A percentile compares a stretch with the other conserved stretches of the same genome.
phyloP scores from a whole-genome alignment of 2,329 filamentous ascomycete species.

The Coleophoma eucalyptorum region DNA sequence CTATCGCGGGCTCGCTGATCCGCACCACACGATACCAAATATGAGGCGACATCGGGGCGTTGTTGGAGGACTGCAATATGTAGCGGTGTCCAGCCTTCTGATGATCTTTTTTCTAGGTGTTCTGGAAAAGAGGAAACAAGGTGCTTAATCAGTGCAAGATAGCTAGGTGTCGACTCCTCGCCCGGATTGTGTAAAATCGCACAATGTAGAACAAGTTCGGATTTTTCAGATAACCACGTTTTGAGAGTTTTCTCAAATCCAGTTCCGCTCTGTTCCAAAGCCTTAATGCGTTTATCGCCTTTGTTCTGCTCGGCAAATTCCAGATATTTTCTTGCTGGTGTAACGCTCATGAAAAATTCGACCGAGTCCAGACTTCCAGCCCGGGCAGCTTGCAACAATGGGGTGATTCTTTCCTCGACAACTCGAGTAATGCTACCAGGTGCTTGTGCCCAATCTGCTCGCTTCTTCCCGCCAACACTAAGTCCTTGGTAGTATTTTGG shows the following conservation, averaged over 20 bases:
- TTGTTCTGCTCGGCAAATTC: slow-evolving; percentile 63
- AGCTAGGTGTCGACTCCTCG: slow-evolving; percentile 24
- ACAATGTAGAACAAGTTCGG: slow-evolving; percentile 63
- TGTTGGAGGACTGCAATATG: slow-evolving; percentile 59
- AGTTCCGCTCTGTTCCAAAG: slow-evolving; percentile 53
- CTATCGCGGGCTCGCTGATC: slow-evolving; percentile 63
- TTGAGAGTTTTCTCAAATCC: slow-evolving; percentile 61
- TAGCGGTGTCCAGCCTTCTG: slow-evolving; percentile 61
- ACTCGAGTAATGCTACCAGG: slow-evolving; percentile 48
- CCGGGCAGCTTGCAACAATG: slow-evolving; percentile 55
- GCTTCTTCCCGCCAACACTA: slow-evolving; percentile 71
- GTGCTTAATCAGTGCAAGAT: slow-evolving; percentile 58
- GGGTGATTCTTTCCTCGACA: slow-evolving; percentile 45
- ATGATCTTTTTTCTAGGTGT: slow-evolving; percentile 57
- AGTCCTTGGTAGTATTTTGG: slow-evolving; percentile 74
- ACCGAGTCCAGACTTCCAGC: slow-evolving; percentile 60
- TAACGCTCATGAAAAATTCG: slow-evolving; percentile 74
- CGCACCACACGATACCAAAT: slow-evolving; percentile 64
- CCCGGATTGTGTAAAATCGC: slow-evolving; percentile 45
- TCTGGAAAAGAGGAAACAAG: slow-evolving; percentile 59
- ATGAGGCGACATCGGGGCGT: slow-evolving; percentile 49
- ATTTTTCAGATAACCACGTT: slow-evolving; percentile 60
- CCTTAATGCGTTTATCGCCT: slow-evolving; percentile 58
- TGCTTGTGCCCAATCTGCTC: slow-evolving; percentile 68
- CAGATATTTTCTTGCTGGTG: slow-evolving; percentile 62